These are phyloP conservation scores for Leptographium flavum DNA, from an alignment of 2,329 filamentous ascomycete genomes.

Conservation along the genomic window DNA sequence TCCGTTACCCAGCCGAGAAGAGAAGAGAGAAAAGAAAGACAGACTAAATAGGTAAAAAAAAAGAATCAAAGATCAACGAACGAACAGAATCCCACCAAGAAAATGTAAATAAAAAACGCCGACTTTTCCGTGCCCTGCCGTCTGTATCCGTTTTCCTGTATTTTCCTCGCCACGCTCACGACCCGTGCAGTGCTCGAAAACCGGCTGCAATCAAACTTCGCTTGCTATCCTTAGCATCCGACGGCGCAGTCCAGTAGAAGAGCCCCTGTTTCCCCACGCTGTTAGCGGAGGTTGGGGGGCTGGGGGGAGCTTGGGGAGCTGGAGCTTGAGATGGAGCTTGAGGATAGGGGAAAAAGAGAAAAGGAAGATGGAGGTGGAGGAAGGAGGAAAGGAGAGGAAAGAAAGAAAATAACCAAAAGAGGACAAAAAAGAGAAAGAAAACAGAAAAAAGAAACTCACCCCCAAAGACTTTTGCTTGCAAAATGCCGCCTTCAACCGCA, in stretches of 20 bases:
- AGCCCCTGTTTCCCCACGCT: constrained; percentile 36
- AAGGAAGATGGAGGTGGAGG: too few relatives aligned
- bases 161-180: constrained; percentile 13
- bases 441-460: too few relatives aligned
- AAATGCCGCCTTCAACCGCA: constrained; percentile 60
- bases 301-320: too few relatives aligned
- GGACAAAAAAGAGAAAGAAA: too few relatives aligned
- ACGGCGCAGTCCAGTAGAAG: constrained; percentile 72
- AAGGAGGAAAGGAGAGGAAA: too few relatives aligned
- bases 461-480: constrained; percentile 58
- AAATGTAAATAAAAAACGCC: background rate
- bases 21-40: background rate
- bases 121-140: background rate
- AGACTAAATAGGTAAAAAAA: background rate
- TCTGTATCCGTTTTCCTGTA: too few relatives aligned
- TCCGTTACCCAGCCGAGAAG: too few relatives aligned
- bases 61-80: background rate
- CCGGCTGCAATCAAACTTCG: constrained; percentile 44
- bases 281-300: background rate
- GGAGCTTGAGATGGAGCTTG: too few relatives aligned
- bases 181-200: constrained; percentile 41
- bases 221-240: constrained; percentile 45
- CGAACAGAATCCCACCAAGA: background rate
- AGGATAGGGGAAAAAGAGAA: too few relatives aligned
- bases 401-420: too few relatives aligned